Base-by-base conservation (phyloP, 2,329 filamentous ascomycete species). In the Hymenoscyphus scutula region DNA sequence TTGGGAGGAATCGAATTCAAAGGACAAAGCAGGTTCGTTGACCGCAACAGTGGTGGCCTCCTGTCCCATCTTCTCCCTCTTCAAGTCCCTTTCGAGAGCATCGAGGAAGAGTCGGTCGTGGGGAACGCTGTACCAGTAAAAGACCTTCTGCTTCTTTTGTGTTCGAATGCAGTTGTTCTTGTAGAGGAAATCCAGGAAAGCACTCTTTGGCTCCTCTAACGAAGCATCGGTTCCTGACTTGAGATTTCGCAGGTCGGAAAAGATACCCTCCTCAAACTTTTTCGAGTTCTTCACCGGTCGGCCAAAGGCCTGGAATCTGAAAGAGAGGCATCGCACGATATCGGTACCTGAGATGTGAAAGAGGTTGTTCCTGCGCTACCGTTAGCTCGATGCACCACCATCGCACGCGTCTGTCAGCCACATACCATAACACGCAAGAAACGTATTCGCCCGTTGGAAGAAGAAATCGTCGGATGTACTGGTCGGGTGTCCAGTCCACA, bases 161-260 rank as follows among this genome's bases (percentile, higher is more conserved):
- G 95, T 99, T 71, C 95, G 89, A 72, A 99, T 99, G 84, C 95
- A 99, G 82, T 99, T 99, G 85, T 99, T 99, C 85, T 99, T 99
- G 87, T 99, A 99, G 53, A 99, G 84, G 77, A 98, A 99, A 78
- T 99, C 95, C 65, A 99, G 85, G 80, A 99, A 99, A 1, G 91
- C 89, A 79, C 94, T 98, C 84, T 99, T 99, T 61, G 95, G 95
- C 81, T 99, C 95, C 79, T 99, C 95, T 64, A 99, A 87, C 51
- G 95, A 97, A 56, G 95, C 95, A 81, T 99, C 95, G 72, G 94
- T 98, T 68, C 95, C 95, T 27, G 95, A 96, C 80, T 99, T 99
- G 70, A 99, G 85, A 77, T 99, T 99, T 77, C 95, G 91, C 76
- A 99, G 82, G 76, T 99, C 95, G 53, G 95, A 99, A 79, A 99